phyloP scores from a whole-genome alignment of 2,329 filamentous ascomycete species.

The Talaromyces funiculosus region DNA sequence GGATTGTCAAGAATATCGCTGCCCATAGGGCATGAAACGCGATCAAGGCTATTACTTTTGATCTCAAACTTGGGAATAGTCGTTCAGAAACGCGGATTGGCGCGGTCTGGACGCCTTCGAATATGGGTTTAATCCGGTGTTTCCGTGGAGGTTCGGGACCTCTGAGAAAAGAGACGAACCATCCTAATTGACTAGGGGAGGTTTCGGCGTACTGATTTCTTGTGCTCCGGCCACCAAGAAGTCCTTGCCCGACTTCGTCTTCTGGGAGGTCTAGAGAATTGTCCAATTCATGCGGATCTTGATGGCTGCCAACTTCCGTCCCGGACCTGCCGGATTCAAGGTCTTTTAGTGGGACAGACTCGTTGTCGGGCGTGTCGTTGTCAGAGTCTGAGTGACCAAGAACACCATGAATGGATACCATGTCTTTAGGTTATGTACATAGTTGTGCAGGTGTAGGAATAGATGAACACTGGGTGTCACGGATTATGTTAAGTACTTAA shows the following conservation, averaged over 20 bases:
- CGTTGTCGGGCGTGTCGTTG: neutral
- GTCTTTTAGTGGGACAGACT: conserved; percentile 6
- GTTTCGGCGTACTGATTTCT: neutral
- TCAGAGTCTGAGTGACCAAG: neutral
- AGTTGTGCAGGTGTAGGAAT: neutral
- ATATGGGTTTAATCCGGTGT: conserved; percentile 31
- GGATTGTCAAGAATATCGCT: conserved; percentile 26
- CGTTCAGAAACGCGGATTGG: conserved; percentile 28
- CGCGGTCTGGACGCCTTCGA: conserved; percentile 29
- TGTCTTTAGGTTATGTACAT: neutral
- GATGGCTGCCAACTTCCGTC: conserved; percentile 2
- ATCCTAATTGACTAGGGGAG: neutral
- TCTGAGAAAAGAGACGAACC: conserved; percentile 21
- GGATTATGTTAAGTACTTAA: too few species aligned
- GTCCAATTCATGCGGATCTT: neutral
- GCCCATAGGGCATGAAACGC: conserved; percentile 27
- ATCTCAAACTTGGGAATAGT: conserved; percentile 21
- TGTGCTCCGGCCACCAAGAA: conserved; percentile 6
- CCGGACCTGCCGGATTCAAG: conserved; percentile 12
- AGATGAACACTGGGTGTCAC: too few species aligned
- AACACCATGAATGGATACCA: neutral
- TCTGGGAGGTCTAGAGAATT: conserved; percentile 12
- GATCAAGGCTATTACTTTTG: conserved; percentile 24
- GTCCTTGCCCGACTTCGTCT: conserved; percentile 3
- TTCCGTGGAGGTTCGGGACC: conserved; percentile 29